Evolutionary conservation across 2,329 filamentous ascomycete species (phyloP).

Genomic region (Metarhizium brunneum): DNA sequence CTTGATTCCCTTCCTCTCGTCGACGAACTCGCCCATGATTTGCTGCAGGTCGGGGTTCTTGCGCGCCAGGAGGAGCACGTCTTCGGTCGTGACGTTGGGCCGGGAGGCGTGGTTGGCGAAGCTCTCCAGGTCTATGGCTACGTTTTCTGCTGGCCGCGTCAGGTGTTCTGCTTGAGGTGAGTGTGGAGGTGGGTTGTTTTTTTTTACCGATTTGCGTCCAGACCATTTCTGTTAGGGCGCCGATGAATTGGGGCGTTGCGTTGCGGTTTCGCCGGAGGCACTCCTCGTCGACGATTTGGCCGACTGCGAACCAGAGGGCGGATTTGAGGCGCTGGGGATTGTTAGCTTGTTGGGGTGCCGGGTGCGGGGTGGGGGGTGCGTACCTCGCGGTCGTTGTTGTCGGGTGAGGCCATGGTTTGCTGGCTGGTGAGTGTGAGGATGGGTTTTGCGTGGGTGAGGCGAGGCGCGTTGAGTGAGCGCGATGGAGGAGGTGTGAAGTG

Average conservation of each 20-base stretch:
- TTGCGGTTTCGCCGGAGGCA: conserved; percentile 55
- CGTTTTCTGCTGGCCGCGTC: conserved; percentile 33
- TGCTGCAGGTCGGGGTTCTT: conserved; percentile 77
- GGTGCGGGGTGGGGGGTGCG: not conserved
- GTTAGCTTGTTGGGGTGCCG: not conserved
- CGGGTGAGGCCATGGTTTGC: conserved; percentile 4
- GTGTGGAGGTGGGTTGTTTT: not conserved
- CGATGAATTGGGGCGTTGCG: conserved; percentile 87
- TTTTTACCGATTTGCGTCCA: conserved; percentile 59
- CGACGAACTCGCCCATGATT: conserved; percentile 62
- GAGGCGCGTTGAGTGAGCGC: too few relatives aligned
- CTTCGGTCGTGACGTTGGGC: conserved; percentile 70
- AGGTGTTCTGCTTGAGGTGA: not conserved
- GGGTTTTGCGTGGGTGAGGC: not conserved
- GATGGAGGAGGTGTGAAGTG: too few relatives aligned
- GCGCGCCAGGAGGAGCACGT: conserved; percentile 78
- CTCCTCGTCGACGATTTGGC: conserved; percentile 83
- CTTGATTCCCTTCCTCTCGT: conserved; percentile 37
- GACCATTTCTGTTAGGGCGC: conserved; percentile 74
- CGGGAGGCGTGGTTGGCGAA: conserved; percentile 69
- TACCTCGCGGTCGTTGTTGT: conserved; percentile 29
- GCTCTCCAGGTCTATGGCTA: conserved; percentile 47
- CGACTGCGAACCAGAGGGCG: conserved; percentile 74
- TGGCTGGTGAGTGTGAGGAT: not conserved
- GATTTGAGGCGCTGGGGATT: conserved; percentile 65